These are phyloP conservation scores for Jatropha multifida DNA, from an alignment of 441 rosid genomes.

Conservation along the genomic window DNA sequence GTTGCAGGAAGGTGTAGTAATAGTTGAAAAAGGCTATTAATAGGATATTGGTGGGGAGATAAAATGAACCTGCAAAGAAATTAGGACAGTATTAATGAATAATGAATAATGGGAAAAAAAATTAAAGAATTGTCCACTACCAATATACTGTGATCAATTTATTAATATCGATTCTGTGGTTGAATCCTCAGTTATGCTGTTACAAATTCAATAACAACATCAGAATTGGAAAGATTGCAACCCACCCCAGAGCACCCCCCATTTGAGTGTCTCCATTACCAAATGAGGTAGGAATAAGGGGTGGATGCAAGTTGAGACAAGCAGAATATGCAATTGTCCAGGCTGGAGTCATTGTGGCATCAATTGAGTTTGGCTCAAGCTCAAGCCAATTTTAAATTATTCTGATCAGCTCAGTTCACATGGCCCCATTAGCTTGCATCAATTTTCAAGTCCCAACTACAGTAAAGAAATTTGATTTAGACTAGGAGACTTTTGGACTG, in stretches of 20 bases:
- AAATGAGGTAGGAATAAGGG: background rate
- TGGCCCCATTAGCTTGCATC: background rate
- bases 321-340: background rate
- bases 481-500: background rate
- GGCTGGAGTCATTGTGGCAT: background rate
- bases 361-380: background rate
- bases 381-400: background rate
- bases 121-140: constrained; percentile 3
- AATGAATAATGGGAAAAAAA: background rate
- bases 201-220: background rate
- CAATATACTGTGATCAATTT: background rate
- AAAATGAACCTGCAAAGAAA: constrained; percentile 69
- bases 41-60: constrained; percentile 87
- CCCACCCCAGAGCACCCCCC: background rate
- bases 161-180: background rate
- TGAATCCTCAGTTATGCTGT: background rate
- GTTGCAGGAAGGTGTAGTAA: constrained; percentile 95
- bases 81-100: too few relatives aligned
- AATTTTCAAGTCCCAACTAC: background rate
- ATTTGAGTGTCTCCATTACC: background rate
- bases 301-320: background rate
- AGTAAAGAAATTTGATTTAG: background rate
- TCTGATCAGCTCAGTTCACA: background rate
- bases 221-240: too few relatives aligned
- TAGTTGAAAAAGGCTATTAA: constrained; percentile 97